Evolutionary conservation across 129 eudicot species (phyloP).

Genomic region (Kitagawia praeruptora): DNA sequence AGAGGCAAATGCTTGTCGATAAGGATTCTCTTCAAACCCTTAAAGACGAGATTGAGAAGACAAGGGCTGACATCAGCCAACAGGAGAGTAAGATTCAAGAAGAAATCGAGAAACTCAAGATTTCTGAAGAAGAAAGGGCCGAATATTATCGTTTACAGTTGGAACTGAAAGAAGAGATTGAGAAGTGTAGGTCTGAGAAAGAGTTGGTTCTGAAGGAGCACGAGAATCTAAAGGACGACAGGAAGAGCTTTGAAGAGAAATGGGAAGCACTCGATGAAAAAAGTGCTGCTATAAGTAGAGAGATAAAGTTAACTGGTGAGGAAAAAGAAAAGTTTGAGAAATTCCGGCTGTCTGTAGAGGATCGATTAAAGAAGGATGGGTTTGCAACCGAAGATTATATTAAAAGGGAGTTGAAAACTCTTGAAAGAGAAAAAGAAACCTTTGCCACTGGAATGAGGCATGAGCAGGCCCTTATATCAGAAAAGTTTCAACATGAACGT

Average conservation of each 20-base stretch:
- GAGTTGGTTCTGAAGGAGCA: constrained; percentile 52
- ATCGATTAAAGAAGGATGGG: constrained; percentile 49
- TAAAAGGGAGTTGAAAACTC: constrained; percentile 40
- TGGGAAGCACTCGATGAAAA: constrained; percentile 90
- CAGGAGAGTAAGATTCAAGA: constrained; percentile 40
- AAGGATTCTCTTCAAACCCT: constrained; percentile 38
- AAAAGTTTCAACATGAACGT: constrained; percentile 42
- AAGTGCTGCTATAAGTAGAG: constrained; percentile 33
- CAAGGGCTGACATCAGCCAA: constrained; percentile 37
- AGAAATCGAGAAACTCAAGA: constrained; percentile 45
- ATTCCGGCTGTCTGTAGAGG: constrained; percentile 32
- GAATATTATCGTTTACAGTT: constrained; percentile 40
- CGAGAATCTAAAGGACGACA: constrained; percentile 62
- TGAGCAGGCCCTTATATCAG: constrained; percentile 41
- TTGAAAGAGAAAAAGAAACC: constrained; percentile 54
- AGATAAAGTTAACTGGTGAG: constrained; percentile 35
- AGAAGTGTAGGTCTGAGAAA: constrained; percentile 43
- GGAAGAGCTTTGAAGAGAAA: constrained; percentile 66
- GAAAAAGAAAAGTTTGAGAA: constrained; percentile 49
- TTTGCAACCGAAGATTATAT: constrained; percentile 35
- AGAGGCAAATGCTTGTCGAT: constrained; percentile 39
- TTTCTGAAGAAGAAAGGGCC: constrained; percentile 43
- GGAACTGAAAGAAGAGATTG: constrained; percentile 63
- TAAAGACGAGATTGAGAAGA: constrained; percentile 34
- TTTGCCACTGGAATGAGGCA: constrained; percentile 57